Evolutionary conservation across 176 grass and related monocot genomes (phyloP), one percentile per base, ranked within the genome.

Genomic region (Poa pratensis): DNA sequence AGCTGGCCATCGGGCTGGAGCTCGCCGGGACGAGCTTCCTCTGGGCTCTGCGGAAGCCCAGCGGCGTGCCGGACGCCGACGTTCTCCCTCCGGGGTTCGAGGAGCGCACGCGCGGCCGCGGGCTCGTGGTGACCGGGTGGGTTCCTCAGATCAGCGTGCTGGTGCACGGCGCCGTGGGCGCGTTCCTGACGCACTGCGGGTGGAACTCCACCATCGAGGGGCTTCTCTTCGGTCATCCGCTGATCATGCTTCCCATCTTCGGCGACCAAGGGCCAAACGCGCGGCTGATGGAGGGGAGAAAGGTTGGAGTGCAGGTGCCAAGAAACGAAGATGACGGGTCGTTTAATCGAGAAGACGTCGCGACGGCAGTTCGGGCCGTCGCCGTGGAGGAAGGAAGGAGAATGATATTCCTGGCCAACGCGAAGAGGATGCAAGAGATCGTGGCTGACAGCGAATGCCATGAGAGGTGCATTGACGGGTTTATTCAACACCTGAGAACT

Each of bases 181-280:
- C 66, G 9, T 94, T 94, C 87, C 22, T 88, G n/a, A 86, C 88
- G 15, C 88, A 86, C 76, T 90, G 92, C 37, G 88, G 88, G 1
- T 90, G 83, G 78, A 72, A 75, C 11, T 88, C 91, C 6, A 23
- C 58, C 12, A 28, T 91, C 19, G 92, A 94, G 32, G 79, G 69
- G 19, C 46, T 94, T 3, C 34, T 24, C 3, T 89, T 85, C 50
- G 84, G 92, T 19, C 84, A 79, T 1, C 92, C 89, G 1, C 15
- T 87, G 13, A 64, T 91, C 32, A 83, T 87, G 80, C 46, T 91
- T 13, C 92, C 89, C 0, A 42, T 86, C 62, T 3, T 39, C 0
- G 4, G 42, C 1, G 89, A 94, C 34, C 84, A 91, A 12, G 86
- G 92, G 0, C 35, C 88, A 0, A 82, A 60, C 7, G 51, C 87